Evolutionary conservation across 2,329 filamentous ascomycete genomes (phyloP).

Genomic region (Ophiostoma ips): DNA sequence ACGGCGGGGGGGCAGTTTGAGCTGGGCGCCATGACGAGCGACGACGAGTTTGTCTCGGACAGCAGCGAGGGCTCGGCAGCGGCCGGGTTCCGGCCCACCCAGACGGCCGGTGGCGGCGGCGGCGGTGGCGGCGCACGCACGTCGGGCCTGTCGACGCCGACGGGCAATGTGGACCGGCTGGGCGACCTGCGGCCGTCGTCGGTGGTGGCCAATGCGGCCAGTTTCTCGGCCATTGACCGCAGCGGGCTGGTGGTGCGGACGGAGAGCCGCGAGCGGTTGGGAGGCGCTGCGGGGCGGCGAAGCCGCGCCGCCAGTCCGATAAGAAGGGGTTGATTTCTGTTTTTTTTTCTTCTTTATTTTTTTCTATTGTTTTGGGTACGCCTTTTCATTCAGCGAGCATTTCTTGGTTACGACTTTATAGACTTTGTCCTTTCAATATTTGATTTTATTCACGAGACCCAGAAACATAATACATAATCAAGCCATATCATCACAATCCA

Average conservation of each 20-base stretch:
- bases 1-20: conserved; percentile 56
- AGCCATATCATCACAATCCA: no score
- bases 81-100: conserved; percentile 6
- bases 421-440: background rate
- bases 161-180: conserved; percentile 37
- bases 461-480: no score
- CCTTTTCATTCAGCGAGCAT: background rate
- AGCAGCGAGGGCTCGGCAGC: conserved; percentile 32
- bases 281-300: conserved; percentile 36
- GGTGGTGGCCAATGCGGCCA: background rate
- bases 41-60: conserved; percentile 51
- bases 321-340: conserved; percentile 18
- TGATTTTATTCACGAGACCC: no score
- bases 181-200: conserved; percentile 28
- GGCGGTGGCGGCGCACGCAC: conserved; percentile 24
- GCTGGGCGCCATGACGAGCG: conserved; percentile 42
- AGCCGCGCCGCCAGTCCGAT: conserved; percentile 45
- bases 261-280: conserved; percentile 71
- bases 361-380: background rate
- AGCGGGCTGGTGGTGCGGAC: conserved; percentile 67
- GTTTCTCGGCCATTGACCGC: conserved; percentile 32
- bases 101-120: conserved; percentile 4
- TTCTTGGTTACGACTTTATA: background rate
- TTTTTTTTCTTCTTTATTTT: background rate
- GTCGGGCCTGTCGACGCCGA: conserved; percentile 56